Conservation (phyloP, 2,329 filamentous ascomycete genomes). For the Colletotrichum viniferum region DNA sequence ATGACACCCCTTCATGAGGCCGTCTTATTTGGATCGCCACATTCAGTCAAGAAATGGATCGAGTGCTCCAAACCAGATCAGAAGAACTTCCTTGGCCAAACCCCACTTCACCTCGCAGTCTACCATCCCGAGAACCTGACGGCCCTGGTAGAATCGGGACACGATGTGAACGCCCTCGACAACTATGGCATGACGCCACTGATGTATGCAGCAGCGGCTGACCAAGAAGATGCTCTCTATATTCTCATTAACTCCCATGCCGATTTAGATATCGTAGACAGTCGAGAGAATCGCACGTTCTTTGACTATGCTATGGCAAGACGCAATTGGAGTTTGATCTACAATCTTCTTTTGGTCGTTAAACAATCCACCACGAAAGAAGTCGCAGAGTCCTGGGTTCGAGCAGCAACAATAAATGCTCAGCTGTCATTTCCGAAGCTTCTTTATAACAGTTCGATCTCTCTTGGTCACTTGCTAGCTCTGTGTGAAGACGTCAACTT, state of each 20-base stretch:
- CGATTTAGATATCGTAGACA: background rate
- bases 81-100: background rate
- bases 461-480: background rate
- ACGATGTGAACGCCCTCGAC: background rate
- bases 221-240: background rate
- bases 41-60: rapidly evolving
- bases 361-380: background rate
- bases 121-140: background rate
- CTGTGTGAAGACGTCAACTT: background rate
- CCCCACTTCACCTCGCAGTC: background rate
- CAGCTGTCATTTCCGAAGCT: background rate
- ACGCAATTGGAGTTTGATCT: background rate
- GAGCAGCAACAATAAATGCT: background rate
- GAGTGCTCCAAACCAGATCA: rapidly evolving
- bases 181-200: background rate
- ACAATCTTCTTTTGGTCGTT: background rate
- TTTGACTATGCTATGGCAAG: background rate
- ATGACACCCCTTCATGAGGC: background rate
- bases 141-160: background rate
- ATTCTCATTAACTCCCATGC: background rate
- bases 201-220: background rate
- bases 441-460: rapidly evolving
- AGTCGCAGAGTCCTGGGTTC: background rate
- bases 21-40: background rate
- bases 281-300: background rate